phyloP scores from a whole-genome alignment of 192 early-diverging fungal species.

The Funneliformis mosseae region DNA sequence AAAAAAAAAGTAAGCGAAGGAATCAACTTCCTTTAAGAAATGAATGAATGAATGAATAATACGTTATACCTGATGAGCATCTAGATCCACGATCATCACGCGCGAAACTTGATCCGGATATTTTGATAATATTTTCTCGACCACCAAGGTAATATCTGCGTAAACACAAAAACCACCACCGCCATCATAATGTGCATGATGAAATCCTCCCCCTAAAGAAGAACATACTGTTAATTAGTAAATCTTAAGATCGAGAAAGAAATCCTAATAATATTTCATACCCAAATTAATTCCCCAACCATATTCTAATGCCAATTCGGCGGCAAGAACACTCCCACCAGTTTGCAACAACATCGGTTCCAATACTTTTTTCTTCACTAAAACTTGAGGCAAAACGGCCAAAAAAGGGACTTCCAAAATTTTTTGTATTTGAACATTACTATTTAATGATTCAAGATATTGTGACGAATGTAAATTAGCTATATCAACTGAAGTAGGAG shows the following conservation, averaged over 20 bases:
- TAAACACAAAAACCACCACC: conserved; percentile 36
- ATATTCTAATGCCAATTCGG: conserved; percentile 32
- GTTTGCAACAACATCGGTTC: conserved; percentile 35
- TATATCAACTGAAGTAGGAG: conserved; percentile 23
- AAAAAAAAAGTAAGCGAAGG: not conserved
- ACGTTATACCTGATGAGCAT: conserved; percentile 31
- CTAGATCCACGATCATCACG: conserved; percentile 35
- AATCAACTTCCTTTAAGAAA: not conserved
- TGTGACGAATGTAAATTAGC: conserved; percentile 15
- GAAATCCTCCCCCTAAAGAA: conserved; percentile 29
- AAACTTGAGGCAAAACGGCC: conserved; percentile 20
- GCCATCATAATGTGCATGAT: conserved; percentile 31
- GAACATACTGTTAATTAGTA: not conserved
- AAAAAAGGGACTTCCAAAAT: conserved; percentile 34
- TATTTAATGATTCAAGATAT: conserved; percentile 29
- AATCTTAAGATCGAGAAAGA: not conserved
- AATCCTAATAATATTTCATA: not conserved
- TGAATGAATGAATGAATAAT: not conserved
- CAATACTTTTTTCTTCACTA: conserved; percentile 25
- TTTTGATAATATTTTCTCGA: conserved; percentile 6
- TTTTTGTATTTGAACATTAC: conserved; percentile 3
- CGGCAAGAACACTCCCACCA: conserved; percentile 30
- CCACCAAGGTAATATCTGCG: conserved; percentile 31
- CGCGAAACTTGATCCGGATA: conserved; percentile 16
- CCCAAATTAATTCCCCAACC: conserved; percentile 37